phyloP scores from a whole-genome alignment of 1,284 basidiomycete genomes.

The Xerocomus cyaneibrunnescens region DNA sequence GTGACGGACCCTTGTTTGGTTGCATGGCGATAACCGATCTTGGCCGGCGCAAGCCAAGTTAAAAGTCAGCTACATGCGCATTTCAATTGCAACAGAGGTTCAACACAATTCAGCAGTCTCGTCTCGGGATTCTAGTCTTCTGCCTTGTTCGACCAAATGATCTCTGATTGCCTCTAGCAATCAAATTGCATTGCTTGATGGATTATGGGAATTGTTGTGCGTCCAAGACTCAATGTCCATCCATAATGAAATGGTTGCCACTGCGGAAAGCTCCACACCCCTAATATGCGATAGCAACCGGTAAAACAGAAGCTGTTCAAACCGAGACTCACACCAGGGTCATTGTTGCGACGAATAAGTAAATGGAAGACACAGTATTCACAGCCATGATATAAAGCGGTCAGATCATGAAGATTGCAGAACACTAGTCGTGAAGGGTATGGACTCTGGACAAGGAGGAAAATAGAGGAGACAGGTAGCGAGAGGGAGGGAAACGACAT shows the following conservation, averaged over 20 bases:
- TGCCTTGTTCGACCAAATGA: too few species aligned
- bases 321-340: background rate
- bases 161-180: too few species aligned
- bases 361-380: conserved; percentile 11
- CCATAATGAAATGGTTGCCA: background rate
- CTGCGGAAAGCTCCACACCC: conserved; percentile 17
- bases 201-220: too few species aligned
- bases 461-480: conserved; percentile 11
- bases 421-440: conserved; percentile 40
- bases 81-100: background rate
- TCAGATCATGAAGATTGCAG: conserved; percentile 41
- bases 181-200: too few species aligned
- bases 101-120: too few species aligned
- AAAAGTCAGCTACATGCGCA: background rate
- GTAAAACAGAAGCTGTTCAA: conserved; percentile 10
- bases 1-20: background rate
- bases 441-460: conserved; percentile 30
- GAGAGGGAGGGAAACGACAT: conserved; percentile 16
- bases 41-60: background rate
- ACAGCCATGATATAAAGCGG: conserved; percentile 22
- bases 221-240: background rate
- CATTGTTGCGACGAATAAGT: conserved; percentile 5
- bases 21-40: background rate
- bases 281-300: conserved; percentile 18
- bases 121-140: too few species aligned